phyloP scores from a whole-genome alignment of 164 flowering plant genomes.

The Umbilicus rupestris region DNA sequence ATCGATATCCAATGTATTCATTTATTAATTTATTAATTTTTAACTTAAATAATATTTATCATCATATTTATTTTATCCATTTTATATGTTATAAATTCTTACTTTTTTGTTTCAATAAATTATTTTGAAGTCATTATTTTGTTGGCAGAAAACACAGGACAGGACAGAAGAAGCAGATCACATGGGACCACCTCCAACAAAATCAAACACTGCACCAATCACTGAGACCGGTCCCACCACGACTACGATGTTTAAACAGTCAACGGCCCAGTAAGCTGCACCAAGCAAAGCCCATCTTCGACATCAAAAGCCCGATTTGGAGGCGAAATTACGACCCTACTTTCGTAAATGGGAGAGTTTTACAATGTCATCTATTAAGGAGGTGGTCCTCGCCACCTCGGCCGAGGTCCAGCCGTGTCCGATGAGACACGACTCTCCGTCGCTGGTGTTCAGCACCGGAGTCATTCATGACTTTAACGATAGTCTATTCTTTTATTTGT shows the following conservation, averaged over 20 bases:
- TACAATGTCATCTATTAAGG: conserved; percentile 28
- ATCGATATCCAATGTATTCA: background rate
- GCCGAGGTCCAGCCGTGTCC: conserved; percentile 19
- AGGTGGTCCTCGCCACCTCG: conserved; percentile 21
- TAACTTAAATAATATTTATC: too few species aligned
- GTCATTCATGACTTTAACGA: conserved; percentile 32
- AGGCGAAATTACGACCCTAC: conserved; percentile 34
- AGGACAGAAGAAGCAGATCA: background rate
- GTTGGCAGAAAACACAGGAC: conserved; percentile 2
- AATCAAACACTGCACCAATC: conserved; percentile 4
- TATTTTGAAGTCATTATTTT: background rate
- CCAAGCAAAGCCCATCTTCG: conserved; percentile 23
- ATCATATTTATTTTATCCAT: too few species aligned
- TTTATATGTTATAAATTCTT: too few species aligned
- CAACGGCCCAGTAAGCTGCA: conserved; percentile 32
- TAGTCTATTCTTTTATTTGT: conserved; percentile 34
- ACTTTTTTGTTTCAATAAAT: too few species aligned
- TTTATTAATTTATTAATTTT: too few species aligned
- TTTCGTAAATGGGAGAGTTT: conserved; percentile 40
- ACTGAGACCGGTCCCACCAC: conserved; percentile 29
- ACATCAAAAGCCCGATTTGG: background rate
- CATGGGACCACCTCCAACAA: background rate
- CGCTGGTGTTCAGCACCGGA: conserved; percentile 28
- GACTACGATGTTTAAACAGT: conserved; percentile 38
- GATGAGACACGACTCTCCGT: conserved; percentile 20